phyloP scores from a whole-genome alignment of 164 flowering plant species.

The Chloranthus sessilifolius region DNA sequence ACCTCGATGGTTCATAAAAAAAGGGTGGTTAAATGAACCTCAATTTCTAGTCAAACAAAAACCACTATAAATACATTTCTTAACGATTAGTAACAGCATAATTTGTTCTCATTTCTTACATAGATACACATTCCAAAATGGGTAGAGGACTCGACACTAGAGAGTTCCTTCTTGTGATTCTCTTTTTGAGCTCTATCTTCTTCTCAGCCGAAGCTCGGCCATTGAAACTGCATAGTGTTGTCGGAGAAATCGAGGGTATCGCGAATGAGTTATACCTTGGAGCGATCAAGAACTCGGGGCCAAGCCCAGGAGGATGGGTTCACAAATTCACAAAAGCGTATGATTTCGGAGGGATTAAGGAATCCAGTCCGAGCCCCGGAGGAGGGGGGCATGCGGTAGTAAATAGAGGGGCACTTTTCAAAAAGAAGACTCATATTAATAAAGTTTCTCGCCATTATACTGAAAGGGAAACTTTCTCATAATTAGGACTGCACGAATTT shows the following conservation, averaged over 20 bases:
- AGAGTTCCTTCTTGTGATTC: neutral
- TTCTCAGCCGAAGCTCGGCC: neutral
- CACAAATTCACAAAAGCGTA: neutral
- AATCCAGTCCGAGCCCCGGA: conserved; percentile 10
- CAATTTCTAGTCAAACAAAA: neutral
- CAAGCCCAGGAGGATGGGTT: conserved; percentile 2
- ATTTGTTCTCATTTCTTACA: neutral
- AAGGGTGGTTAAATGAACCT: too few species aligned
- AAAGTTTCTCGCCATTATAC: too few species aligned
- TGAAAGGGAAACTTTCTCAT: too few species aligned
- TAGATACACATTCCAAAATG: neutral
- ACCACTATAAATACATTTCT: neutral
- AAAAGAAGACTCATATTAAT: too few species aligned
- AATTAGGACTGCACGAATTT: too few species aligned
- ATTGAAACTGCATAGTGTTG: neutral
- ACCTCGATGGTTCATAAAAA: too few species aligned
- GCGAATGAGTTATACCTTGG: neutral
- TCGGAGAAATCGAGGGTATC: neutral
- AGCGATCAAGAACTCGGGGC: conserved; percentile 4
- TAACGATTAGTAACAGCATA: neutral
- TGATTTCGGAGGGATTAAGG: conserved; percentile 7
- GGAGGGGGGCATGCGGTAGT: conserved; percentile 1
- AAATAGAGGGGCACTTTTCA: too few species aligned
- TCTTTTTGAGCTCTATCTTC: neutral
- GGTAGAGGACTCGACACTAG: neutral